phyloP scores from a whole-genome alignment of 2,329 filamentous ascomycete genomes.

The Stemphylium beticola region DNA sequence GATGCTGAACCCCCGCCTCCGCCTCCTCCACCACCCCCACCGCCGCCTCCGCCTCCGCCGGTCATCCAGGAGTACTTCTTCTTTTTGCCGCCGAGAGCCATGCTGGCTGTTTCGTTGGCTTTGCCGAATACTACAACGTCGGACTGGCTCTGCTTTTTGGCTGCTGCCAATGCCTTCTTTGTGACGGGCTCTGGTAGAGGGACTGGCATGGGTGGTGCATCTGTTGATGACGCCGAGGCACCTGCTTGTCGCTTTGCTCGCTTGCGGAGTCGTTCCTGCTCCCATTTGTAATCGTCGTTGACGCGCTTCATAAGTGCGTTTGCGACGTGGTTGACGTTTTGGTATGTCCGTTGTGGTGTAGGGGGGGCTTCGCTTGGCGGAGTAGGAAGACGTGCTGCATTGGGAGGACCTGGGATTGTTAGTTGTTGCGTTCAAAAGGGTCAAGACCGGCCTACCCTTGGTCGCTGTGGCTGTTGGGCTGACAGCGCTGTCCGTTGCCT shows the following conservation, averaged over 20 bases:
- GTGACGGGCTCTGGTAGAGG: constrained; percentile 61
- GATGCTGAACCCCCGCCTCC: constrained; percentile 44
- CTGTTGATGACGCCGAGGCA: constrained; percentile 33
- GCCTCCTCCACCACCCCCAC: constrained; percentile 49
- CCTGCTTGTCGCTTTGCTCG: constrained; percentile 51
- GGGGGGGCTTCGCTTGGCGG: constrained; percentile 56
- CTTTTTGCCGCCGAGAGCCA: constrained; percentile 72
- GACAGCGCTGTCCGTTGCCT: constrained; percentile 57
- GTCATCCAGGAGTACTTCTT: constrained; percentile 82
- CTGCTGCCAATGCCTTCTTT: constrained; percentile 86
- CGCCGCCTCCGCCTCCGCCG: constrained; percentile 47
- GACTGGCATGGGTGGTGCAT: constrained; percentile 32
- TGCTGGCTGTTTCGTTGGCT: constrained; percentile 83
- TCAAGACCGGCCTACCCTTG: constrained; percentile 31
- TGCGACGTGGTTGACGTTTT: constrained; percentile 66
- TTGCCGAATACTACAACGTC: constrained; percentile 80
- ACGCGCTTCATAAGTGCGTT: constrained; percentile 49
- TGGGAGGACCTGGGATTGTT: constrained; percentile 37
- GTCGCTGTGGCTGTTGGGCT: constrained; percentile 59
- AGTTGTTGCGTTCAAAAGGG: constrained; percentile 2
- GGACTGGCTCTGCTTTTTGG: constrained; percentile 73
- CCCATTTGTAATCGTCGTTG: constrained; percentile 67
- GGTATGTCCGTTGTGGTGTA: constrained; percentile 56
- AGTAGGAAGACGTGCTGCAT: constrained; percentile 52
- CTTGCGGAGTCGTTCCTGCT: constrained; percentile 66